phyloP scores from a whole-genome alignment of 345 rosid genomes.

The Populus euphratica region DNA sequence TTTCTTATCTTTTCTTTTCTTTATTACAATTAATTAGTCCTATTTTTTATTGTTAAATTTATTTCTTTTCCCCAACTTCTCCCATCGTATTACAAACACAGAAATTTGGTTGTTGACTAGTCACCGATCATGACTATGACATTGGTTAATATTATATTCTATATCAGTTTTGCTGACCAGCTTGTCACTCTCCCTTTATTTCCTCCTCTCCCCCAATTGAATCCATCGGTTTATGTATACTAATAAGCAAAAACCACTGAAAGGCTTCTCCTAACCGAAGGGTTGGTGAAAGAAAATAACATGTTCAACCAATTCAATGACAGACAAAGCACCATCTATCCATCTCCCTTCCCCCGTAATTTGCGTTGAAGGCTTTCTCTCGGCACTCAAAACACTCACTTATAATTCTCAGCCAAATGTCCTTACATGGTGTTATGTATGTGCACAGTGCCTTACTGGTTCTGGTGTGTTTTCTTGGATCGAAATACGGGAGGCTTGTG shows the following conservation, averaged over 20 bases:
- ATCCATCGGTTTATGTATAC: background rate
- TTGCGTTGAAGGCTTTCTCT: background rate
- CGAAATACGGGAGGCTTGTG: background rate
- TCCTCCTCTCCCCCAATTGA: no score
- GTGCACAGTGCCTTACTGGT: background rate
- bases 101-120: background rate
- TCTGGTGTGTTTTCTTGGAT: background rate
- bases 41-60: background rate
- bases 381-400: background rate
- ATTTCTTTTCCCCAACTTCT: background rate
- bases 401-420: background rate
- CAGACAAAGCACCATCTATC: background rate
- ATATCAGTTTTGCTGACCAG: background rate
- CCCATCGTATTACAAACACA: background rate
- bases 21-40: background rate
- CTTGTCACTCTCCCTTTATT: background rate
- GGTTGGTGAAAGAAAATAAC: background rate
- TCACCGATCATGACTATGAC: background rate
- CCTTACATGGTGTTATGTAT: background rate
- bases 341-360: background rate
- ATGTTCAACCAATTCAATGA: background rate
- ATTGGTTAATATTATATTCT: background rate
- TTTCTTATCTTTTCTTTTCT: background rate
- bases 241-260: background rate
- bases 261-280: background rate